Evolutionary conservation across 148 eudicot species (phyloP).

Genomic region (Cornus controversa): DNA sequence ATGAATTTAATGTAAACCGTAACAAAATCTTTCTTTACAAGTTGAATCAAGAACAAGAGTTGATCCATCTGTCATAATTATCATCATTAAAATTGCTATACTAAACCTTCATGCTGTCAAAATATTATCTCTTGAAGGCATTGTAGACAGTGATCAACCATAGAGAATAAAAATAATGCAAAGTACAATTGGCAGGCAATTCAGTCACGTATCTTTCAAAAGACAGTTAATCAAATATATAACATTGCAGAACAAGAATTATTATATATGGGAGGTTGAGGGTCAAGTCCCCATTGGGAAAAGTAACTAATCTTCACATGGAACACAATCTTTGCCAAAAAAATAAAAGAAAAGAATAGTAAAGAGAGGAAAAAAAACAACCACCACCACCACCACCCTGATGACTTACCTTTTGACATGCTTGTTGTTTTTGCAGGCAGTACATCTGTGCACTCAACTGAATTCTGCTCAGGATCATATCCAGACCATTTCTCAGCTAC

Average conservation of each 20-base stretch:
- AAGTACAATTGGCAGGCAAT: background rate
- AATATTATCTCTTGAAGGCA: too few species aligned
- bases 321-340: background rate
- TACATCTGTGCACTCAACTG: background rate
- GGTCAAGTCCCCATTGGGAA: background rate
- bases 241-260: background rate
- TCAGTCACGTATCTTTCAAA: background rate
- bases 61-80: too few species aligned
- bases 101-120: background rate
- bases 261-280: too few species aligned
- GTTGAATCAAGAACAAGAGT: too few species aligned
- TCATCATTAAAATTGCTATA: too few species aligned
- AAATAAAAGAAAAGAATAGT: background rate
- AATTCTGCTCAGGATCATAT: slow-evolving; percentile 11
- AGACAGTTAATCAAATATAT: too few species aligned
- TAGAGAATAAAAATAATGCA: too few species aligned
- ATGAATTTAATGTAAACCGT: too few species aligned
- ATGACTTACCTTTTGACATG: slow-evolving; percentile 19
- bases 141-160: too few species aligned
- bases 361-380: too few species aligned
- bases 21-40: too few species aligned
- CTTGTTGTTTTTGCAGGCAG: background rate
- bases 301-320: background rate
- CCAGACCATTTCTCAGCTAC: slow-evolving; percentile 45
- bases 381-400: background rate